These are phyloP conservation scores for Rugonectria rugulosa DNA, from an alignment of 2,329 filamentous ascomycete genomes.

Conservation along the genomic window DNA sequence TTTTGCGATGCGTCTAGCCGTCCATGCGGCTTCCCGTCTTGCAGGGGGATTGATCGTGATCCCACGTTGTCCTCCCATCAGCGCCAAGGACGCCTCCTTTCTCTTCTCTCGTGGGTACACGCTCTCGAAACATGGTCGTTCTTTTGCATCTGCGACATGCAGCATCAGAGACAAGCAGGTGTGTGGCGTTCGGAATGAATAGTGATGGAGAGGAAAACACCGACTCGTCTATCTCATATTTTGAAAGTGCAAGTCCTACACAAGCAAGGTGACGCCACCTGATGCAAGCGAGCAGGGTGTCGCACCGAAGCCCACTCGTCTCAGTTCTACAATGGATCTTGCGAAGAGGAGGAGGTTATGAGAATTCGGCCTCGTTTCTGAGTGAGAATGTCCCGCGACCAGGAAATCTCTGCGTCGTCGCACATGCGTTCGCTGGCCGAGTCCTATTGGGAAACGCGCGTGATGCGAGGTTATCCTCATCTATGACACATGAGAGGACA, in stretches of 20 bases:
- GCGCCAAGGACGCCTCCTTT: constrained; percentile 1
- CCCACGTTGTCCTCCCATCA: constrained; percentile 30
- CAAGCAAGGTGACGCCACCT: constrained; percentile 10
- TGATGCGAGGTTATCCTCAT: constrained; percentile 17
- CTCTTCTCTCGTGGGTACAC: neutral
- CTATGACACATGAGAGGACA: constrained; percentile 2
- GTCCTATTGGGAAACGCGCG: constrained; percentile 10
- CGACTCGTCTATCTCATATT: constrained; percentile 20
- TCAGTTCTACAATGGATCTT: constrained; percentile 11
- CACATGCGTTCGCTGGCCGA: constrained; percentile 13
- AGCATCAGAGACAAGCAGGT: constrained; percentile 14
- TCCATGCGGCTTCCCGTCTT: constrained; percentile 29
- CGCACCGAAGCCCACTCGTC: neutral
- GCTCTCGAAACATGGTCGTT: constrained; percentile 2
- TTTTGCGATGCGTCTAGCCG: constrained; percentile 40
- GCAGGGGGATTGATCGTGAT: constrained; percentile 31
- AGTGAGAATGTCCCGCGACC: constrained; percentile 1
- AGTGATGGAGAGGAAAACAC: constrained; percentile 14
- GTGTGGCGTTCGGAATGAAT: constrained; percentile 14
- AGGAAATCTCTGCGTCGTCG: constrained; percentile 5
- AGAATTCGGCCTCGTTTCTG: constrained; percentile 12
- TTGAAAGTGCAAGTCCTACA: constrained; percentile 4
- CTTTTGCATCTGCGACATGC: constrained; percentile 11
- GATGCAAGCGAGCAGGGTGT: constrained; percentile 18
- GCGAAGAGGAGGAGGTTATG: constrained; percentile 1